A percentile compares a stretch with the other conserved stretches of the same genome.
phyloP scores from a whole-genome alignment of 306 rosid genomes.

The Notholithocarpus densiflorus region DNA sequence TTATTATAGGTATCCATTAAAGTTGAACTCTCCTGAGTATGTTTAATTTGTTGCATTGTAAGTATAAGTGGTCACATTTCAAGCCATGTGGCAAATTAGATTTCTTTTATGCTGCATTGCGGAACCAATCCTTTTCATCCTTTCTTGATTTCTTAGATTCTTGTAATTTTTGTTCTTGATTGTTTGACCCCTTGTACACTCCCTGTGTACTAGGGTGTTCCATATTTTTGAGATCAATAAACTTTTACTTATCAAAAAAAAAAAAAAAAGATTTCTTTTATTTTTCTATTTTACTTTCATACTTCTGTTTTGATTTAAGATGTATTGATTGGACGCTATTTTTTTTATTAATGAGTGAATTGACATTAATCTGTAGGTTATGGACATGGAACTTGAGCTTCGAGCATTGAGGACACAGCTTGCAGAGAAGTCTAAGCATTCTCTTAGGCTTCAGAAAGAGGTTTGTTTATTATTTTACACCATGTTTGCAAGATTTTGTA shows the following conservation, averaged over 20 bases:
- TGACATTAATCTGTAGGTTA: conserved; percentile 51
- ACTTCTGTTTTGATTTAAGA: neutral
- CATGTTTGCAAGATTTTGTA: conserved; percentile 7
- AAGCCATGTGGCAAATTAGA: neutral
- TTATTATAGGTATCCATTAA: neutral
- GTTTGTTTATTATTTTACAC: conserved; percentile 31
- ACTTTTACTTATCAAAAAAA: too few species aligned
- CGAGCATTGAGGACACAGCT: conserved; percentile 82
- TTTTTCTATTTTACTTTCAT: neutral
- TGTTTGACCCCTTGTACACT: too few species aligned
- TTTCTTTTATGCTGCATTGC: neutral
- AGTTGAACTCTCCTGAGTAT: neutral
- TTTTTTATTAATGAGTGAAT: conserved; percentile 6
- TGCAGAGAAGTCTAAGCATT: conserved; percentile 71
- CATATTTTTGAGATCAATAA: too few species aligned
- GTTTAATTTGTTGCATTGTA: neutral
- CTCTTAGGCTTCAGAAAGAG: conserved; percentile 78
- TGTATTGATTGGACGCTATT: neutral
- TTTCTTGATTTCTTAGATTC: too few species aligned
- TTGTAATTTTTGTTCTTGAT: too few species aligned
- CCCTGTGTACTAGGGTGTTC: too few species aligned
- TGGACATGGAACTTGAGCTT: conserved; percentile 98
- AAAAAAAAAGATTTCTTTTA: neutral
- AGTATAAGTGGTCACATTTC: neutral
- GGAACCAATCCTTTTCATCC: too few species aligned